Percentiles rank a stretch among this genome's conserved stretches.
Evolutionary conservation across 495 filamentous ascomycete species (phyloP).

Genomic region (Daldinia bambusicola): DNA sequence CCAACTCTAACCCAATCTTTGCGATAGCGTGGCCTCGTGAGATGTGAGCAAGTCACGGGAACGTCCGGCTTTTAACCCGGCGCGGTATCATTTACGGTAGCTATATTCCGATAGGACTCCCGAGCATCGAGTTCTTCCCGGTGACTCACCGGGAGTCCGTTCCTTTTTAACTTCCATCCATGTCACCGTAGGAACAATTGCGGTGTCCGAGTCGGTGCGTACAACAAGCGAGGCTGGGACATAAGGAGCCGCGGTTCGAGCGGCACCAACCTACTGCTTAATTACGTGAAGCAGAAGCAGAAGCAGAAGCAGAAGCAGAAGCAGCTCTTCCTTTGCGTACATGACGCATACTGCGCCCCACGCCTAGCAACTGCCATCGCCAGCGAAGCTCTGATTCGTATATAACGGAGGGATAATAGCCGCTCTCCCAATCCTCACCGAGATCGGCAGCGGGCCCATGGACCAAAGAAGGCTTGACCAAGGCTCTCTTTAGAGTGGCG

Average conservation of each 20-base stretch:
- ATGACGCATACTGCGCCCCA: constrained; percentile 72
- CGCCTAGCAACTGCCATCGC: constrained; percentile 54
- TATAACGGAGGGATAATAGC: background rate
- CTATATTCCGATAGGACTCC: background rate
- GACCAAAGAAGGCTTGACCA: constrained; percentile 60
- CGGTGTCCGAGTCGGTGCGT: constrained; percentile 1
- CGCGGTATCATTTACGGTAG: background rate
- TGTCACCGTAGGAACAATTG: background rate
- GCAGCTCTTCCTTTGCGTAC: constrained; percentile 82
- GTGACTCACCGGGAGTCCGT: constrained; percentile 2
- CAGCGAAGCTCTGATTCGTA: constrained; percentile 4
- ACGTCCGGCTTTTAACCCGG: background rate
- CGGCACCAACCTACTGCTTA: background rate
- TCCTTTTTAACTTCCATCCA: background rate
- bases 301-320: constrained; percentile 61
- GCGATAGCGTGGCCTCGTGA: background rate
- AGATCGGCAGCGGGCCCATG: background rate
- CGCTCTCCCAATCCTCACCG: constrained; percentile 4
- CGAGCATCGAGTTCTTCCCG: background rate
- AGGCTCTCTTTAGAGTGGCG: constrained; percentile 69
- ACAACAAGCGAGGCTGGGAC: background rate
- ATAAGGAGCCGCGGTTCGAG: constrained; percentile 1
- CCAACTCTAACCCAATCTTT: background rate
- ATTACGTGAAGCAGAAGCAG: constrained; percentile 5
- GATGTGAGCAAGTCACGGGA: background rate